Evolutionary conservation across 2,329 filamentous ascomycete species (phyloP).

Genomic region (Aspergillus cejpii): DNA sequence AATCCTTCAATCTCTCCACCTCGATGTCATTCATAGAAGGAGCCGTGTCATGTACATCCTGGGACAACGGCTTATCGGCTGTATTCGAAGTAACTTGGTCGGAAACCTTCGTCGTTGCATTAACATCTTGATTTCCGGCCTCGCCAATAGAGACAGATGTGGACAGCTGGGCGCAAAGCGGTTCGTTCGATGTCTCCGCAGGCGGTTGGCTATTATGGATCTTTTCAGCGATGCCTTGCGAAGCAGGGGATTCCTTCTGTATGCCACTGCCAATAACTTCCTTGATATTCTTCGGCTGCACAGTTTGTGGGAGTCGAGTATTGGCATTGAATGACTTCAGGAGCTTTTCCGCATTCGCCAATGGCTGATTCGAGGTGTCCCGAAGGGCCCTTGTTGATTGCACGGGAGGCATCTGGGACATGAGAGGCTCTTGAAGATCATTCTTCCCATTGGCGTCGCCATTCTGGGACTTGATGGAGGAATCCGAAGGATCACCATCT

Average conservation of each 20-base stretch:
- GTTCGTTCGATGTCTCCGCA: not conserved
- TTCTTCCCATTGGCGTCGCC: constrained; percentile 4
- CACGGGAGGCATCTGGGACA: constrained; percentile 18
- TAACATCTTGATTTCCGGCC: too few species aligned
- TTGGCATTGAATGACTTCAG: constrained; percentile 2
- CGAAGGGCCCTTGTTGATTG: not conserved
- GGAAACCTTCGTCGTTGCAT: too few species aligned
- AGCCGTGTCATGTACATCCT: too few species aligned
- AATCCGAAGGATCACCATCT: constrained; percentile 5
- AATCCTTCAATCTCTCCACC: too few species aligned
- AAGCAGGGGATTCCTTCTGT: not conserved
- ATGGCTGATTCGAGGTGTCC: not conserved
- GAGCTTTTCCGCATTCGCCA: constrained; percentile 2
- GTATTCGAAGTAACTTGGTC: too few species aligned
- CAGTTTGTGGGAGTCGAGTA: not conserved
- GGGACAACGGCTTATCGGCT: too few species aligned
- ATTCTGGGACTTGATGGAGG: constrained; percentile 11
- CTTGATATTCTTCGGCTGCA: not conserved
- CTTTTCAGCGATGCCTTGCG: not conserved
- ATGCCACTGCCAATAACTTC: not conserved
- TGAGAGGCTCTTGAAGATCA: constrained; percentile 15
- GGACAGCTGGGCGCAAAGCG: not conserved
- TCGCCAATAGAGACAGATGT: too few species aligned
- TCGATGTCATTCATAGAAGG: too few species aligned
- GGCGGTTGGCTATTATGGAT: not conserved